Evolutionary conservation across 495 filamentous ascomycete species (phyloP), one percentile per base, ranked within the genome.

Genomic region (Hypoxylon intermedium): DNA sequence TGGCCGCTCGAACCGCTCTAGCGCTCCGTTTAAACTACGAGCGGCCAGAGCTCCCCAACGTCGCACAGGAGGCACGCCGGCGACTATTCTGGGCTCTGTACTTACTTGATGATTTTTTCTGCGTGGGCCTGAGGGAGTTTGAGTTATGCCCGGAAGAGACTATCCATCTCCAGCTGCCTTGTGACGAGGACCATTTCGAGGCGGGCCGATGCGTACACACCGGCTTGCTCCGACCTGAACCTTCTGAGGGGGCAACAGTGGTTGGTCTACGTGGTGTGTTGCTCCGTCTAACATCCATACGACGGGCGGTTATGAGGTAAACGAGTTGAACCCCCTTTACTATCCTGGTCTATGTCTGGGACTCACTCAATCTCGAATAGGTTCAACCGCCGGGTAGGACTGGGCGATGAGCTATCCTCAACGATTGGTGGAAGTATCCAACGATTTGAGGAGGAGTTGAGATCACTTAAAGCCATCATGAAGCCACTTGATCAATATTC

Each of bases 1-100:
- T 72, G 0, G 69, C 69, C 15, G 59, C 67, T 13, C 60, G 69
- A 3, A 70, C 62, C 11, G 69, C 69, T 7, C 19, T 67, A 7
- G 67, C 67, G 1, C 45, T 70, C 5, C 67, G 69, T 20, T 34
- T 72, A 12, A 72, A 72, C 46, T 72, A 70, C 40, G 69, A 70
- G 33, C 60, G 58, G 19, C 52, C 60, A 0, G 67, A 72, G 28
- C 44, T 72, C 5, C 46, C 55, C 21, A 50, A 65, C 9, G 58
- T 72, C 4, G 67, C 67, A 3, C 69, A 70, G 40, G 69, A 72
- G 47, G 63, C 60, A 18, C 67, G 69, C 1, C 58, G 69, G 5
- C 60, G 69, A 16, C 48, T 72, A 5, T 67, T 68, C 49, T 72
- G 67, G 69, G 60, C 67, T 6, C 40, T 72, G 2, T 70, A 70